phyloP scores from a whole-genome alignment of 495 filamentous ascomycete genomes.

The Aspergillus hancockii region DNA sequence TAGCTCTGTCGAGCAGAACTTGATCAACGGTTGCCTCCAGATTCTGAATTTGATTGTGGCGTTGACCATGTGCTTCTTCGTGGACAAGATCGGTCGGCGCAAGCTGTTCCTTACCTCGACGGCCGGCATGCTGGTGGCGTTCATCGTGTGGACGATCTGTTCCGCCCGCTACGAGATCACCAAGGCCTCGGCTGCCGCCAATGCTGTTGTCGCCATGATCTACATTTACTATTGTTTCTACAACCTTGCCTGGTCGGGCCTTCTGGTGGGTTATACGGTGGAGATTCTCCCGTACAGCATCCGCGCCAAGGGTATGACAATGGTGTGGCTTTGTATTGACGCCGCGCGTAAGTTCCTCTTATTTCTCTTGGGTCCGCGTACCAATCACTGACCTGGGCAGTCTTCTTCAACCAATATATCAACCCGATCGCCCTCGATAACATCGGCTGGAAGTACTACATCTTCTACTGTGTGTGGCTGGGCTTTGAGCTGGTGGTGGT shows the following conservation, averaged over 20 bases:
- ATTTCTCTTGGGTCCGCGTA: slow-evolving; percentile 7
- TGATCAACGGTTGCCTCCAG: slow-evolving; percentile 33
- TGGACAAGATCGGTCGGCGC: slow-evolving; percentile 62
- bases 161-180: slow-evolving; percentile 55
- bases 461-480: slow-evolving; percentile 66
- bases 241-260: slow-evolving; percentile 60
- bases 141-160: slow-evolving; percentile 59
- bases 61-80: slow-evolving; percentile 54
- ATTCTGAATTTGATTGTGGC: slow-evolving; percentile 51
- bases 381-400: slow-evolving; percentile 35
- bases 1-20: slow-evolving; percentile 47
- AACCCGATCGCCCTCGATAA: slow-evolving; percentile 61
- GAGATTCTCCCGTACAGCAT: slow-evolving; percentile 70
- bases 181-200: slow-evolving; percentile 42
- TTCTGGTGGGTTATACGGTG: slow-evolving; percentile 64
- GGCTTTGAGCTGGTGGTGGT: slow-evolving; percentile 58
- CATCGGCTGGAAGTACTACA: slow-evolving; percentile 62
- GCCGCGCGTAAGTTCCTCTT: slow-evolving; percentile 19
- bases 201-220: slow-evolving; percentile 58
- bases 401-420: slow-evolving; percentile 59
- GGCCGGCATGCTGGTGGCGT: slow-evolving; percentile 59
- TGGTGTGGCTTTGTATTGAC: slow-evolving; percentile 63
- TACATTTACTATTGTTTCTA: slow-evolving; percentile 61
- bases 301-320: slow-evolving; percentile 70
- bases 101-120: slow-evolving; percentile 59